Base-by-base conservation (phyloP, 2,329 filamentous ascomycete genomes). In the Hymenoscyphus scutula region DNA sequence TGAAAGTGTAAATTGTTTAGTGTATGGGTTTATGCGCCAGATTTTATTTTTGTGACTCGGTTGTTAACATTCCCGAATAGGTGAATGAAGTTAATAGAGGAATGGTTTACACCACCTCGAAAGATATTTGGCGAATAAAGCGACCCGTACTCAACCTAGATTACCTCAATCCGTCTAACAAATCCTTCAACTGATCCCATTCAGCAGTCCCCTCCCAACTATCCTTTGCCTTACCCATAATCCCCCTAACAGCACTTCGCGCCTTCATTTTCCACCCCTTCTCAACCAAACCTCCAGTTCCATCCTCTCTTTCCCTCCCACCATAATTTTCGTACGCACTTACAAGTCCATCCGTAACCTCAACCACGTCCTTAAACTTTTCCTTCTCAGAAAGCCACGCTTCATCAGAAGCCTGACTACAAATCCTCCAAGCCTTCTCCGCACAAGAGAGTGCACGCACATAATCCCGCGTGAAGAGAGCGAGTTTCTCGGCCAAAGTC, bases 261-360 rank as follows among this genome's bases (percentile, higher is more conserved):
- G 91, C 91, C 82, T 97, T 98, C 67, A 90, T 90, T 75, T 85
- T 90, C 95, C 95, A 99, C 71, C 88, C 88, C 63, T 83, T 84
- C 1, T 91, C 91, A 2, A 97, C 87, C 32, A 63, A 29, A 2
- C 81, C 80, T 29, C 83, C 83, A 63, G 85, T 84, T 29, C 83
- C 83, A 64, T 85, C 84, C 6, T 81, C 85, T 69, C 73, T 76
- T 23, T 86, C 81, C 67, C 84, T 81, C 0, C 81, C 78, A 0
- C 90, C 90, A 69, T 92, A 87, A 74, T 89, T 92, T 77, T 95
- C 90, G 76, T 97, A 91, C 58, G 90, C 85, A 67, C 90, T 88
- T 0, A 95, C 91, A 51, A 98, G 77, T 73, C 91, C 87, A 61
- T 92, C 85, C 0, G 95, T 98, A 19, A 83, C 83, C 53, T 81